phyloP scores from a whole-genome alignment of 108 stramenopile species.

The Mayamaea pseudoterrestris region DNA sequence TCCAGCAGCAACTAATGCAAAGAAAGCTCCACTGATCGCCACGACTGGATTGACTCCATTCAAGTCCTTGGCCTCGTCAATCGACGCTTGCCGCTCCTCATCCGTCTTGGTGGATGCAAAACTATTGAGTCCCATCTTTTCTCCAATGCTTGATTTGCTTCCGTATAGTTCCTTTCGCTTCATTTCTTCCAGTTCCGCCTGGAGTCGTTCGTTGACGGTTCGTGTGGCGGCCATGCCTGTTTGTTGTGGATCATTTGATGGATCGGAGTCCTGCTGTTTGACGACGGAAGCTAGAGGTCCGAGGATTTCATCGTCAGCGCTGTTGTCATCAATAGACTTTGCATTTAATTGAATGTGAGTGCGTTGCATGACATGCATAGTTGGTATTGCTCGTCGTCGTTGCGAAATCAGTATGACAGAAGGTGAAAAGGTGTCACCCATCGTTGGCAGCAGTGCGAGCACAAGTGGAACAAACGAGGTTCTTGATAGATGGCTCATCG shows the following conservation, averaged over 20 bases:
- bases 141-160: conserved; percentile 4
- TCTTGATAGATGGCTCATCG: too few species aligned
- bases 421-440: too few species aligned
- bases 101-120: conserved; percentile 46
- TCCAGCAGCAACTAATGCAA: conserved; percentile 49
- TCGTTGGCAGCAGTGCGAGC: too few species aligned
- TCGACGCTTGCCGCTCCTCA: conserved; percentile 43
- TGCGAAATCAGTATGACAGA: too few species aligned
- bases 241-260: not conserved
- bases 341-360: not conserved
- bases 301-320: not conserved
- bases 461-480: too few species aligned
- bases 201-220: conserved; percentile 70
- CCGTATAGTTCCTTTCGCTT: conserved; percentile 49
- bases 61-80: conserved; percentile 59
- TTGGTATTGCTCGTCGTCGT: too few species aligned
- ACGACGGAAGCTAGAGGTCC: not conserved
- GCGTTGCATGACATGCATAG: too few species aligned
- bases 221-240: conserved; percentile 22
- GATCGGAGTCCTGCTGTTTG: not conserved
- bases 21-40: conserved; percentile 37
- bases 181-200: conserved; percentile 50
- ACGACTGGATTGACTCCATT: conserved; percentile 80
- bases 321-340: not conserved
- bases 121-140: conserved; percentile 1